Conservation (phyloP, 2,329 filamentous ascomycete species). For the Fusarium tjaetaba region DNA sequence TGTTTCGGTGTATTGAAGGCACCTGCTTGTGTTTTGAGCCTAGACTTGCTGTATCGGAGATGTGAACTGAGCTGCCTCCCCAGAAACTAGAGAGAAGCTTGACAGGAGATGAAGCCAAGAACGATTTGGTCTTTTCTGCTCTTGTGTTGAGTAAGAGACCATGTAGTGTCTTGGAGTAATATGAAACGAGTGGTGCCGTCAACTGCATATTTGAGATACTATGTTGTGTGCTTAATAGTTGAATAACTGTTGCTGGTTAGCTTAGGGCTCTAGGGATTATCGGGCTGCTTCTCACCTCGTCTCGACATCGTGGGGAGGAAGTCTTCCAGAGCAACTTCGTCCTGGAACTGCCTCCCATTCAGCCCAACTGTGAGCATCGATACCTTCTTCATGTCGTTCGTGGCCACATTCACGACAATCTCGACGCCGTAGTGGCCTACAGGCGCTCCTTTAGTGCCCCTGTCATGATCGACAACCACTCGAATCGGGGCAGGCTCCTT, state of each 20-base stretch:
- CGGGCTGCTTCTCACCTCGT: conserved; percentile 64
- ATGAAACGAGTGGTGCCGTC: conserved; percentile 75
- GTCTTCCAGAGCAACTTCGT: conserved; percentile 77
- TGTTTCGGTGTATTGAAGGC: conserved; percentile 54
- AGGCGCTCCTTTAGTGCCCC: conserved; percentile 72
- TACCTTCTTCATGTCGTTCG: conserved; percentile 61
- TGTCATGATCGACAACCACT: conserved; percentile 77
- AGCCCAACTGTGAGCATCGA: conserved; percentile 67
- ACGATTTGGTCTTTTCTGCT: conserved; percentile 72
- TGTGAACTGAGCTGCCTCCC: conserved; percentile 65
- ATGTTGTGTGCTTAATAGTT: conserved; percentile 76
- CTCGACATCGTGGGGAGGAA: conserved; percentile 80
- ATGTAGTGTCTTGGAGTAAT: conserved; percentile 80
- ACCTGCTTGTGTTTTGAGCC: conserved; percentile 54
- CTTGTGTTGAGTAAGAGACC: conserved; percentile 72
- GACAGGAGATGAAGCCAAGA: conserved; percentile 84
- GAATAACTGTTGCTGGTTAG: conserved; percentile 68
- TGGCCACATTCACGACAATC: conserved; percentile 71
- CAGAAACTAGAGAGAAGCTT: conserved; percentile 90
- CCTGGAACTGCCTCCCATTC: conserved; percentile 76
- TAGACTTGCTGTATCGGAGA: conserved; percentile 39
- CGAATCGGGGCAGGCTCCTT: conserved; percentile 75
- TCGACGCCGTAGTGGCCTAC: conserved; percentile 76
- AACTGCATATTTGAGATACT: conserved; percentile 72
- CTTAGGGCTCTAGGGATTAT: not conserved